phyloP scores from a whole-genome alignment of 2,329 filamentous ascomycete genomes.

The Nectriaceae sp. region DNA sequence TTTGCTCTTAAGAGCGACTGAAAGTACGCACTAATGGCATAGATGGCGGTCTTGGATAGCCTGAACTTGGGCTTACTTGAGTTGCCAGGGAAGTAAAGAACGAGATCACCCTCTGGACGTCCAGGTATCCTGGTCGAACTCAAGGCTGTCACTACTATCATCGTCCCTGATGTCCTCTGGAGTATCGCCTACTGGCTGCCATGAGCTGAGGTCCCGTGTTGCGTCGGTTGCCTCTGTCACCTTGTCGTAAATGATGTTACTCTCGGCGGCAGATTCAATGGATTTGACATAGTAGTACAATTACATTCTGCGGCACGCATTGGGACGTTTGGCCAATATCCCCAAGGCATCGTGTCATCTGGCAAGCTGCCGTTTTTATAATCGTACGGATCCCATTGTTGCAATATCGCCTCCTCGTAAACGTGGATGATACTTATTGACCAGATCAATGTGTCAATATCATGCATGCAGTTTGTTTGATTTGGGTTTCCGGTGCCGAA shows the following conservation, averaged over 20 bases:
- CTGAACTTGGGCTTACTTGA: conserved; percentile 1
- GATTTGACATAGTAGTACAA: conserved; percentile 15
- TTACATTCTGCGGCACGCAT: conserved; percentile 8
- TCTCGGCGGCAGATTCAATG: conserved; percentile 1
- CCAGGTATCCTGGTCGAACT: too few relatives aligned
- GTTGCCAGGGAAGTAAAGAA: too few relatives aligned
- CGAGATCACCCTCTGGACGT: too few relatives aligned
- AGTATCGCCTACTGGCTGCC: conserved; percentile 7
- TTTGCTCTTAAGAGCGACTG: neutral
- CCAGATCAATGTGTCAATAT: conserved; percentile 18
- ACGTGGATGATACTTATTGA: conserved; percentile 14
- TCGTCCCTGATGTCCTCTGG: too few relatives aligned
- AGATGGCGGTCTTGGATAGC: neutral
- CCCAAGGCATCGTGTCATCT: neutral
- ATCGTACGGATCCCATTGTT: too few relatives aligned
- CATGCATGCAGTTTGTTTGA: conserved; percentile 14
- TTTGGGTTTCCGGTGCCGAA: conserved; percentile 14
- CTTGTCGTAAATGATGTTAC: conserved; percentile 2
- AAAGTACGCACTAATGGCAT: neutral
- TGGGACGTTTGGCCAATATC: conserved; percentile 9
- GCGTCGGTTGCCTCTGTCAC: conserved; percentile 1
- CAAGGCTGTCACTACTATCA: neutral
- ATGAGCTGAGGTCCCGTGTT: conserved; percentile 5
- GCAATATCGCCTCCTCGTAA: conserved; percentile 3
- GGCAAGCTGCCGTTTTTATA: neutral